Percentiles rank a stretch among this genome's conserved stretches.
Evolutionary conservation across 2,329 filamentous ascomycete species (phyloP).

Genomic region (Paecilomyces sp.): DNA sequence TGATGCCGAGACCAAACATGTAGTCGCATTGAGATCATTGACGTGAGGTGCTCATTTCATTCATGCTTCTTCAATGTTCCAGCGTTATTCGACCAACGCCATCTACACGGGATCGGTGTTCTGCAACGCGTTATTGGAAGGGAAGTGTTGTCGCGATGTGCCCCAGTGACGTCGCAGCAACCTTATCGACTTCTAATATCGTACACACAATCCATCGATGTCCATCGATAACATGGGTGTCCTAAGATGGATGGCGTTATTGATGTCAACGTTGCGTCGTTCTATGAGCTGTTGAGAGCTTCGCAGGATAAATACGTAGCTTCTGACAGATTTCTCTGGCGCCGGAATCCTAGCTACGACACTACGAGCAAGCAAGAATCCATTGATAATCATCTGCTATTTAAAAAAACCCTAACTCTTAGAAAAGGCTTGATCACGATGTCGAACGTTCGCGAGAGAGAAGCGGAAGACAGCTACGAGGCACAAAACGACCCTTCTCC

Average conservation of each 20-base stretch:
- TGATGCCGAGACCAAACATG: neutral
- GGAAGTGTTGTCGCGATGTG: neutral
- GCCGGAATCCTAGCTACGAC: neutral
- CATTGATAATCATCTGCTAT: neutral
- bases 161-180: neutral
- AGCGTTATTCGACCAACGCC: neutral
- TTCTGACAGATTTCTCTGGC: neutral
- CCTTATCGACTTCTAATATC: neutral
- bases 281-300: neutral
- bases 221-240: neutral
- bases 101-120: neutral
- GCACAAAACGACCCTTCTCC: conserved; percentile 19
- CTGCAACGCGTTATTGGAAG: neutral
- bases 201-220: neutral
- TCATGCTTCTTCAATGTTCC: neutral
- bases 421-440: conserved; percentile 7
- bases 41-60: neutral
- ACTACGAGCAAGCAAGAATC: neutral
- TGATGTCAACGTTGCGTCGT: conserved; percentile 10
- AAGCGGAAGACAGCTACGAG: conserved; percentile 22
- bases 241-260: neutral
- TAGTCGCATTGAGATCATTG: neutral
- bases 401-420: neutral
- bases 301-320: neutral
- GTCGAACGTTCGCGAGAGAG: conserved; percentile 15